These are phyloP conservation scores for Triticum monococcum DNA, from an alignment of 176 grass and related monocot species.

Conservation along the genomic window DNA sequence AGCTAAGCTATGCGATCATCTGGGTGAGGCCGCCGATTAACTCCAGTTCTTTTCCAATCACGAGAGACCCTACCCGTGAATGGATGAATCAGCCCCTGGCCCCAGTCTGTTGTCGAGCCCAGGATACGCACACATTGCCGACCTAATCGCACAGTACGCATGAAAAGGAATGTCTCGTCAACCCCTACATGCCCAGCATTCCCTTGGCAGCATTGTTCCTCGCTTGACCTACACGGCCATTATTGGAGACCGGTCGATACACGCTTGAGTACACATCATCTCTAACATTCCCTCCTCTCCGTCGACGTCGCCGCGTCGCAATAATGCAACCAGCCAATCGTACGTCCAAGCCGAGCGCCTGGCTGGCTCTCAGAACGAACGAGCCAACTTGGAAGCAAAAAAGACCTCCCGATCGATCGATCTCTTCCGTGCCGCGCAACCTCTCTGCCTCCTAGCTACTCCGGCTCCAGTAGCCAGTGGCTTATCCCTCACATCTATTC, in stretches of 20 bases:
- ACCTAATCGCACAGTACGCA: not conserved
- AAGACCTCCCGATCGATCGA: not conserved
- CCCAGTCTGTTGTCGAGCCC: not conserved
- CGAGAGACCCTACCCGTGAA: constrained; percentile 25
- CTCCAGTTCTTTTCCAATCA: not conserved
- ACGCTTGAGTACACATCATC: constrained; percentile 30
- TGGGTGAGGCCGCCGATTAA: not conserved
- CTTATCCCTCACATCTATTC: not conserved
- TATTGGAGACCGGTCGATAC: constrained; percentile 9
- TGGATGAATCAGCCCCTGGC: not conserved
- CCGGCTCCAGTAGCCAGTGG: not conserved
- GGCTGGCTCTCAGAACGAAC: not conserved
- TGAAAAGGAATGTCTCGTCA: not conserved
- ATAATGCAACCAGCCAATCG: constrained; percentile 19
- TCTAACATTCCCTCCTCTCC: not conserved
- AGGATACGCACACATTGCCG: not conserved
- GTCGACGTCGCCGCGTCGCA: constrained; percentile 15
- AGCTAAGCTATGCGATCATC: not conserved
- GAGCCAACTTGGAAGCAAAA: not conserved
- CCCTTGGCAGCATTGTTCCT: not conserved
- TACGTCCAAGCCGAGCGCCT: not conserved
- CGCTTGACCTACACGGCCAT: not conserved
- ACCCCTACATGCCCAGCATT: not conserved
- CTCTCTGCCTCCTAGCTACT: not conserved
- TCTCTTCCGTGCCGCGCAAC: not conserved